Conservation (phyloP, 2,329 filamentous ascomycete genomes). For the Metarhizium robertsii region DNA sequence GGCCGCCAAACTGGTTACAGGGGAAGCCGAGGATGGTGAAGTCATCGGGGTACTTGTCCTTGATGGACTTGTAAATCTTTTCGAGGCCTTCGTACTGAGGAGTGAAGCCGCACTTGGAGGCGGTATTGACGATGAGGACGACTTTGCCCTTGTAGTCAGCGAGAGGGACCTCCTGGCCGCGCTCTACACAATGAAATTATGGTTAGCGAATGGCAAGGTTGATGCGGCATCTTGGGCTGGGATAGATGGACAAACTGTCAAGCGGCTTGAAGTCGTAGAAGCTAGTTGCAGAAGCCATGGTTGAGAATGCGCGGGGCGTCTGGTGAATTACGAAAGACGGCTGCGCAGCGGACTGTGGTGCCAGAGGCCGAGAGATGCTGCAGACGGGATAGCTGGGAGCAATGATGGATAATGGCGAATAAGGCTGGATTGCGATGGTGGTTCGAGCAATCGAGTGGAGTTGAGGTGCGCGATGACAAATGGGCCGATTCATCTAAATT, state of each 20-base stretch:
- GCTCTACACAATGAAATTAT: conserved; percentile 16
- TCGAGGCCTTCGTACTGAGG: conserved; percentile 90
- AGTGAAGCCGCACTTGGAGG: conserved; percentile 97
- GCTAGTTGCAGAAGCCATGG: conserved; percentile 30
- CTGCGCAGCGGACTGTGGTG: not conserved
- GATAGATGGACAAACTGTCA: conserved; percentile 47
- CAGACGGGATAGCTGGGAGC: not conserved
- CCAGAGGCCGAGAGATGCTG: not conserved
- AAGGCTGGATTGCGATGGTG: conserved; percentile 4
- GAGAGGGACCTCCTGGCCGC: conserved; percentile 63
- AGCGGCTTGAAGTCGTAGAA: conserved; percentile 83
- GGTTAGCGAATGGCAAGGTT: conserved; percentile 8
- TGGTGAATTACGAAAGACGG: not conserved
- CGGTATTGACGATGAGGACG: conserved; percentile 92
- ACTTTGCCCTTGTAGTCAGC: conserved; percentile 78
- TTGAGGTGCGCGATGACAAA: conserved; percentile 6
- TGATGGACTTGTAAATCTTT: conserved; percentile 74
- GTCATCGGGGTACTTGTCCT: conserved; percentile 58
- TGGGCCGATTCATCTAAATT: conserved; percentile 3
- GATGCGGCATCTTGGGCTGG: not conserved
- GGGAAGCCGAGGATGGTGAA: conserved; percentile 92
- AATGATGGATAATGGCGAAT: not conserved
- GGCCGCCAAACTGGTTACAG: conserved; percentile 92
- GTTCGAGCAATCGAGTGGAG: conserved; percentile 4
- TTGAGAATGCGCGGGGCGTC: conserved; percentile 9